phyloP scores from a whole-genome alignment of 2,329 filamentous ascomycete species.

The Aspergillus sp. region DNA sequence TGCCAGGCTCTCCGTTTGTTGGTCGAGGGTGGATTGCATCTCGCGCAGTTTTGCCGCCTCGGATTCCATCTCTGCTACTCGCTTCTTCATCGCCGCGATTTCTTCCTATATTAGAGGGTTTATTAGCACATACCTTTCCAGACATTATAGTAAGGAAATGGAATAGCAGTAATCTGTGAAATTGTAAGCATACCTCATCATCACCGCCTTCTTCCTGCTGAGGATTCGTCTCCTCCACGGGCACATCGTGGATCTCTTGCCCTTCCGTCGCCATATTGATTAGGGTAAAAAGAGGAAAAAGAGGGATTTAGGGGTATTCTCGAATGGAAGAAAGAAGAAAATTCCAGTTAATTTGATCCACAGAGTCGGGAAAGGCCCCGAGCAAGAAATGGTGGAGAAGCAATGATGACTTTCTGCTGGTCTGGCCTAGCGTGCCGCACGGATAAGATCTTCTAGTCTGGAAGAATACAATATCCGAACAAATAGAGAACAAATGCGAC shows the following conservation, averaged over 20 bases:
- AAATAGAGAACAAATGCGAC: constrained; percentile 4
- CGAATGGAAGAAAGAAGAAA: constrained; percentile 2
- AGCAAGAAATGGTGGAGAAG: not conserved
- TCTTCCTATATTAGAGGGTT: constrained; percentile 51
- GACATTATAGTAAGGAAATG: not conserved
- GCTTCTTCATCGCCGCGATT: constrained; percentile 78
- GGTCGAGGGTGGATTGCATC: constrained; percentile 80
- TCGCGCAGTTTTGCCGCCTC: constrained; percentile 79
- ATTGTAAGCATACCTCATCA: constrained; percentile 35
- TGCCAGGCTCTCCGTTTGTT: constrained; percentile 71
- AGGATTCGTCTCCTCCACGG: constrained; percentile 17
- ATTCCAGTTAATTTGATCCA: constrained; percentile 2
- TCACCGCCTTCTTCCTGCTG: constrained; percentile 36
- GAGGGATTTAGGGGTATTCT: no score
- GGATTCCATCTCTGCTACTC: constrained; percentile 84
- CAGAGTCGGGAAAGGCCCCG: not conserved
- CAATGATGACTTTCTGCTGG: constrained; percentile 11
- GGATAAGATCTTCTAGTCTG: constrained; percentile 10
- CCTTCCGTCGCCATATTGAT: constrained; percentile 31
- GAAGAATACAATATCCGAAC: constrained; percentile 9
- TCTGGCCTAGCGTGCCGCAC: constrained; percentile 6
- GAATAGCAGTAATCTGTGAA: not conserved
- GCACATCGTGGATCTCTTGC: constrained; percentile 32
- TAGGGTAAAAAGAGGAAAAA: constrained; percentile 1
- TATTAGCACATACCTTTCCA: no score